These are phyloP conservation scores for Flaveria bidentis DNA, from an alignment of 129 eudicot species.

Conservation along the genomic window DNA sequence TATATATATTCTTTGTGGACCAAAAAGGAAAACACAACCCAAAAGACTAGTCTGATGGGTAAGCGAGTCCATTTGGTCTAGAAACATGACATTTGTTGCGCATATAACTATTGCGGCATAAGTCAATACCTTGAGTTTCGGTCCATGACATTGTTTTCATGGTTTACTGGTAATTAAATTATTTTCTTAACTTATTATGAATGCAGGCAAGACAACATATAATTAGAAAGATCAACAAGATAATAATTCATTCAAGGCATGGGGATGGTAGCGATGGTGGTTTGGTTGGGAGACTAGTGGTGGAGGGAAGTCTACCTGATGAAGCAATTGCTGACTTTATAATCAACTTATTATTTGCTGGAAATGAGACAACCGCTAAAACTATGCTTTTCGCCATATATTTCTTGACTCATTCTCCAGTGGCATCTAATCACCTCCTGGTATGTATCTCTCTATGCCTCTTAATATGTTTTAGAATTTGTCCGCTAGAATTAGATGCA, in stretches of 20 bases:
- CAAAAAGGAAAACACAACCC: too few species aligned
- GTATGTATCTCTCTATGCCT: conserved; percentile 23
- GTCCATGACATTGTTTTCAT: too few species aligned
- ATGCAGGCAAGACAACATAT: conserved; percentile 69
- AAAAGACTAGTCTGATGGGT: too few species aligned
- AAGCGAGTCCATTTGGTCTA: too few species aligned
- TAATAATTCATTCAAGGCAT: conserved; percentile 32
- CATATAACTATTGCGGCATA: too few species aligned
- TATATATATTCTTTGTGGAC: too few species aligned
- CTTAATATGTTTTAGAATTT: too few species aligned
- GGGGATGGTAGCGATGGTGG: conserved; percentile 42
- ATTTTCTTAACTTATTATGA: too few species aligned
- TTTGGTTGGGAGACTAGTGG: conserved; percentile 60
- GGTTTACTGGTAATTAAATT: too few species aligned
- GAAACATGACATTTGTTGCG: too few species aligned
- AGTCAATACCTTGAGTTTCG: too few species aligned
- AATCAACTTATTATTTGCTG: conserved; percentile 76
- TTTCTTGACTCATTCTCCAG: conserved; percentile 60
- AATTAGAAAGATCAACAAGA: conserved; percentile 54
- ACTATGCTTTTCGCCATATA: conserved; percentile 84
- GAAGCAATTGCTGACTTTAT: conserved; percentile 70
- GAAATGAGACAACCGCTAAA: conserved; percentile 82
- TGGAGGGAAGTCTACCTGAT: conserved; percentile 62
- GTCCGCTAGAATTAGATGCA: too few species aligned
- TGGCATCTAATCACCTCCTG: conserved; percentile 55